Conservation (phyloP, 495 filamentous ascomycete genomes). For the Delitschia confertaspora region DNA sequence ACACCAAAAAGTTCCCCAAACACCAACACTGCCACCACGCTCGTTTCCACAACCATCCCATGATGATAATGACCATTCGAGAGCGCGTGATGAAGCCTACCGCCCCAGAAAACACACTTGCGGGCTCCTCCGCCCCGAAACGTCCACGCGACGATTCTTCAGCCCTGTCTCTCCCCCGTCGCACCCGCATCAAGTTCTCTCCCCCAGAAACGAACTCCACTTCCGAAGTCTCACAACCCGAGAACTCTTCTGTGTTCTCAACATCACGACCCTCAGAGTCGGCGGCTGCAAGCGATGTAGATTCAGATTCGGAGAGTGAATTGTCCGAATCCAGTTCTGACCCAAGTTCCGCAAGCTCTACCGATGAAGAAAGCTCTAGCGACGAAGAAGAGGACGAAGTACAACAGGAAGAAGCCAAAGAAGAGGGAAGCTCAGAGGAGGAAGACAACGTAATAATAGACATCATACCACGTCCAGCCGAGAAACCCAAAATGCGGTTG, state of each 20-base stretch:
- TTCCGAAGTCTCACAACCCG: conserved; percentile 12
- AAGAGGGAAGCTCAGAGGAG: neutral
- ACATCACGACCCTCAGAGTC: conserved; percentile 9
- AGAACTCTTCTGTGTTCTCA: conserved; percentile 16
- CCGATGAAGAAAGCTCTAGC: conserved; percentile 9
- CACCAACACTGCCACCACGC: too few species aligned
- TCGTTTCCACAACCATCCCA: too few species aligned
- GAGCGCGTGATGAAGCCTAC: too few species aligned
- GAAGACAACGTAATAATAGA: too few species aligned
- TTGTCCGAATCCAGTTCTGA: conserved; percentile 18
- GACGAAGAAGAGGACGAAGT: conserved; percentile 17
- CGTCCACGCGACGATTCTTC: neutral
- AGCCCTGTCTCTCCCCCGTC: conserved; percentile 1
- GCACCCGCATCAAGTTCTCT: conserved; percentile 4
- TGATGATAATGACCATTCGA: too few species aligned
- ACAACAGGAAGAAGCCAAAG: too few species aligned
- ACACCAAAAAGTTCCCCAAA: too few species aligned
- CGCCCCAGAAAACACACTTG: neutral
- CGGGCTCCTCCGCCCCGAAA: too few species aligned
- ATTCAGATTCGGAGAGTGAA: conserved; percentile 10
- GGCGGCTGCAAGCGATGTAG: conserved; percentile 11
- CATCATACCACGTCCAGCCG: conserved; percentile 6
- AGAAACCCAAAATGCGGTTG: conserved; percentile 24
- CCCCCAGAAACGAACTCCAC: conserved; percentile 6
- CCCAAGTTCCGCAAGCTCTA: conserved; percentile 10